phyloP scores from a whole-genome alignment of 768 basidiomycete genomes.

The Lentinula guzmanii region DNA sequence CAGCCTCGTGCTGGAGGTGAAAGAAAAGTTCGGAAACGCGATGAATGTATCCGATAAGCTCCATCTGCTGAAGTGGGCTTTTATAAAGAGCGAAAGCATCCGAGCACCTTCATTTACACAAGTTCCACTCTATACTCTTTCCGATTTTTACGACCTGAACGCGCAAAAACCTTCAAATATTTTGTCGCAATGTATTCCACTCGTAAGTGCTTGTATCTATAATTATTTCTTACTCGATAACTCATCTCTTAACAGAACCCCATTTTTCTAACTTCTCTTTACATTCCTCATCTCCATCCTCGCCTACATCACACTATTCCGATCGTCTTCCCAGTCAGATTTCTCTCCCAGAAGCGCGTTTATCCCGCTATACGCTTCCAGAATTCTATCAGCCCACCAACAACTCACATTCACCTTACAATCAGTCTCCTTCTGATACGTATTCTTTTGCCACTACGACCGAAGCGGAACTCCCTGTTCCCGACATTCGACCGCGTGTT shows the following conservation, averaged over 20 bases:
- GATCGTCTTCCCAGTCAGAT: not conserved
- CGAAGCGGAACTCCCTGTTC: not conserved
- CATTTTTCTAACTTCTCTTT: not conserved
- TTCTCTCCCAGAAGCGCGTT: not conserved
- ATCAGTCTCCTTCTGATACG: not conserved
- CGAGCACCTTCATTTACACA: not conserved
- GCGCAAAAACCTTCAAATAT: not conserved
- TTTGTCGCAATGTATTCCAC: no score
- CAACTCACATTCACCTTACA: not conserved
- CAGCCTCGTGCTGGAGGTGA: not conserved
- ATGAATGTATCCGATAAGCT: not conserved
- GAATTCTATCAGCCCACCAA: not conserved
- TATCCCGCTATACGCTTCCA: not conserved
- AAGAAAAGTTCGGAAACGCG: not conserved
- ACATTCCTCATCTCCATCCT: not conserved
- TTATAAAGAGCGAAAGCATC: not conserved
- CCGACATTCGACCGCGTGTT: conserved; percentile 21
- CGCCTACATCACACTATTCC: not conserved
- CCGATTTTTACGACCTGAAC: not conserved
- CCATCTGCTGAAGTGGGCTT: not conserved
- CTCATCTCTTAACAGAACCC: not conserved
- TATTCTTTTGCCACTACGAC: not conserved
- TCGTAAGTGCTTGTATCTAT: not conserved
- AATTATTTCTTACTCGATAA: not conserved
- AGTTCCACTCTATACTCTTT: not conserved